A percentile compares a stretch with the other conserved stretches of the same genome.
These are phyloP conservation scores for Aspergillus mulundensis DNA, from an alignment of 495 filamentous ascomycete genomes.

Conservation along the genomic window DNA sequence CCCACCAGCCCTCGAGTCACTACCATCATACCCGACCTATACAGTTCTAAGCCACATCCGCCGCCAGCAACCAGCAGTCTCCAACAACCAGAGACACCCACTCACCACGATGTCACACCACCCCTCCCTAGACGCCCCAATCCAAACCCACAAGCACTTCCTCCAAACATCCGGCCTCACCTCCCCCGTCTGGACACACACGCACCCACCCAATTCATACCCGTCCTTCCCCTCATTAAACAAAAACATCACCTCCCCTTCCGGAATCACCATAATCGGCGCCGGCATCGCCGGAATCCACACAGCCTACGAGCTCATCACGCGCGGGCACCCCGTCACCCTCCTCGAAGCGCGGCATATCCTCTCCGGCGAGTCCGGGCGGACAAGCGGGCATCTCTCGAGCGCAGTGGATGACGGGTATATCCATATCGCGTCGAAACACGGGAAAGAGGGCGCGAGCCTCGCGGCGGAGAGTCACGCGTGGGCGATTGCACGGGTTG, in stretches of 20 bases:
- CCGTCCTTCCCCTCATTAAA: slow-evolving; percentile 42
- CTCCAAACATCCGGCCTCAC: slow-evolving; percentile 44
- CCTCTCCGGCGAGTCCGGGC: slow-evolving; percentile 50
- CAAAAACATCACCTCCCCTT: slow-evolving; percentile 19
- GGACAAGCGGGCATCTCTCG: slow-evolving; percentile 52
- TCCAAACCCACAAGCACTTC: neutral
- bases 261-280: slow-evolving; percentile 51
- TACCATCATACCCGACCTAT: too few species aligned
- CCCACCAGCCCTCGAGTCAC: too few species aligned
- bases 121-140: too few species aligned
- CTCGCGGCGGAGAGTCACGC: slow-evolving; percentile 51
- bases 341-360: slow-evolving; percentile 53
- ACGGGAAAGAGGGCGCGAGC: slow-evolving; percentile 44
- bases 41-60: too few species aligned
- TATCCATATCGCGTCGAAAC: slow-evolving; percentile 45
- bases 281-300: slow-evolving; percentile 53
- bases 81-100: too few species aligned
- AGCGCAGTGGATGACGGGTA: slow-evolving; percentile 53
- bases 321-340: slow-evolving; percentile 43
- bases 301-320: slow-evolving; percentile 50
- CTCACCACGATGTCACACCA: too few species aligned
- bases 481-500: slow-evolving; percentile 50
- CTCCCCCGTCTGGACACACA: slow-evolving; percentile 51
- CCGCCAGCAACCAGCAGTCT: too few species aligned
- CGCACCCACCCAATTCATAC: slow-evolving; percentile 42